Evolutionary conservation across 257 asterid genomes (phyloP).

Genomic region (Nicotiana obtusifolia): DNA sequence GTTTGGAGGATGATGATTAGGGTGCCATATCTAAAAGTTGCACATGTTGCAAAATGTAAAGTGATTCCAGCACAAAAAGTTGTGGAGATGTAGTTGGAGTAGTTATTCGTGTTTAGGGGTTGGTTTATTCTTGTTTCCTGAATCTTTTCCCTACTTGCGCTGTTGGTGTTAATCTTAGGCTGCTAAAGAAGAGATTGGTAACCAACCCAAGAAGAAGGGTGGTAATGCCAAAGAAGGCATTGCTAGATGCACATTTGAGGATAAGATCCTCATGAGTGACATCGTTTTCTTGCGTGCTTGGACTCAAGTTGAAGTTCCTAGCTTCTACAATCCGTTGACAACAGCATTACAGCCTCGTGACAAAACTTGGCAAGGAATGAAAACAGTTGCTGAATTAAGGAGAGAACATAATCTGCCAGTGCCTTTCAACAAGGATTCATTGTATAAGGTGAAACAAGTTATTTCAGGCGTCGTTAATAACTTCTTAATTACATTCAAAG

Average conservation of each 20-base stretch:
- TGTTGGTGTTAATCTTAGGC: conserved; percentile 36
- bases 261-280: conserved; percentile 82
- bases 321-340: conserved; percentile 78
- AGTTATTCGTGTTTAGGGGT: background rate
- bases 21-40: background rate
- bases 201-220: conserved; percentile 69
- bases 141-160: background rate
- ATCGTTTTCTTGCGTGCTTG: conserved; percentile 95
- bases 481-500: background rate
- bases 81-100: background rate
- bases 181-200: conserved; percentile 82
- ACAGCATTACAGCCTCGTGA: conserved; percentile 89
- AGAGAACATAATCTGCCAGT: conserved; percentile 61
- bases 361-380: conserved; percentile 86
- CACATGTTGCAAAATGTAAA: background rate
- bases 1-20: background rate
- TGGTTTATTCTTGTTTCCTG: background rate
- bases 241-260: conserved; percentile 98
- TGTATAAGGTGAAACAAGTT: conserved; percentile 52
- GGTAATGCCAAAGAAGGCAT: conserved; percentile 75
- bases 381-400: conserved; percentile 82
- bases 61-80: background rate
- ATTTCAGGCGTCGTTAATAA: background rate
- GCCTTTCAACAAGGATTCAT: conserved; percentile 84
- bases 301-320: conserved; percentile 93